A percentile compares a stretch with the other conserved stretches of the same genome.
phyloP scores from a whole-genome alignment of 352 stramenopile species.

The Blastocystis sp. region DNA sequence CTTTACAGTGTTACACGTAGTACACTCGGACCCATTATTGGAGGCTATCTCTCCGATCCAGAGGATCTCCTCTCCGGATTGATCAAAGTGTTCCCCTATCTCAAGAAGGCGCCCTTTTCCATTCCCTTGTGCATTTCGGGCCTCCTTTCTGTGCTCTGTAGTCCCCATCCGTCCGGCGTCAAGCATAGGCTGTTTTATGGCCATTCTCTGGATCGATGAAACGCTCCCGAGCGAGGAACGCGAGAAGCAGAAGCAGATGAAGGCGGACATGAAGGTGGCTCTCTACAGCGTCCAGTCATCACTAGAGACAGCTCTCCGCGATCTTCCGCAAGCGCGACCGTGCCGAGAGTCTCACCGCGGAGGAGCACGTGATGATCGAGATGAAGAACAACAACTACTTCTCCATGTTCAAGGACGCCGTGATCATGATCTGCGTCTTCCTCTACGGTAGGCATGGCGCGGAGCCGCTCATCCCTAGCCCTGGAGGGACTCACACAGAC shows the following conservation, averaged over 20 bases:
- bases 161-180: background rate
- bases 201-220: slow-evolving; percentile 37
- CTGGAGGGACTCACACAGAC: slow-evolving; percentile 55
- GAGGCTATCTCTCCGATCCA: slow-evolving; percentile 63
- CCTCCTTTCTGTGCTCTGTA: slow-evolving; percentile 31
- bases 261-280: slow-evolving; percentile 42
- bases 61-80: slow-evolving; percentile 31
- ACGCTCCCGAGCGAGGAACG: slow-evolving; percentile 55
- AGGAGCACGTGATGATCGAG: slow-evolving; percentile 60
- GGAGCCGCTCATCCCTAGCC: slow-evolving; percentile 9
- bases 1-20: background rate
- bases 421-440: slow-evolving; percentile 55
- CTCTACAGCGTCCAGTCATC: background rate
- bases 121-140: slow-evolving; percentile 33
- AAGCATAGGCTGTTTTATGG: slow-evolving; percentile 4
- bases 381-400: slow-evolving; percentile 71
- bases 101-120: slow-evolving; percentile 32
- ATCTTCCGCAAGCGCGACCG: slow-evolving; percentile 63
- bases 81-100: slow-evolving; percentile 56
- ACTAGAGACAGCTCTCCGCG: slow-evolving; percentile 27
- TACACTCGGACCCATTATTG: slow-evolving; percentile 33
- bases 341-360: slow-evolving; percentile 23
- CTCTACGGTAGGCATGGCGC: slow-evolving; percentile 8
- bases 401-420: slow-evolving; percentile 59
- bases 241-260: slow-evolving; percentile 17